A percentile compares a stretch with the other conserved stretches of the same genome.
Evolutionary conservation across 2,329 filamentous ascomycete genomes (phyloP).

Genomic region (Cercospora brassicicola): DNA sequence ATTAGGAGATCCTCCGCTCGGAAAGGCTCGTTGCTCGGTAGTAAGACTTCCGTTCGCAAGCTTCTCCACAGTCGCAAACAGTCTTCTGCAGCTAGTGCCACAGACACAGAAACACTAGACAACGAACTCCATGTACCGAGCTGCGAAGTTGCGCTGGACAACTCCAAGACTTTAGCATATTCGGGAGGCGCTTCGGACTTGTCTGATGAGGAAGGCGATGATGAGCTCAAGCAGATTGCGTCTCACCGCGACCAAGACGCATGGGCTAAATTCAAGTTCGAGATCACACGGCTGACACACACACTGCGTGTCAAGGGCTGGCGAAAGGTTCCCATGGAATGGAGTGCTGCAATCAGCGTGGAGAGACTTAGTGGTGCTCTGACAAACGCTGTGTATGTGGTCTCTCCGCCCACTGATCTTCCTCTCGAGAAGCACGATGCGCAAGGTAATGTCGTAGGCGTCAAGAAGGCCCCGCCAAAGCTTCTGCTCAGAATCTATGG

Average conservation of each 20-base stretch:
- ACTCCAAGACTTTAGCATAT: conserved; percentile 83
- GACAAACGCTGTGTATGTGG: conserved; percentile 95
- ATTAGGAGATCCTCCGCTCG: conserved; percentile 31
- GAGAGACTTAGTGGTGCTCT: conserved; percentile 83
- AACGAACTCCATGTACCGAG: conserved; percentile 79
- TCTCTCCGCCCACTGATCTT: conserved; percentile 72
- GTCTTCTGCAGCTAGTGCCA: conserved; percentile 53
- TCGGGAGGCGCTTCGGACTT: conserved; percentile 54
- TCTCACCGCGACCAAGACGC: conserved; percentile 53
- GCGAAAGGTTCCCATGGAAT: conserved; percentile 75
- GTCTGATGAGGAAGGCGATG: conserved; percentile 51
- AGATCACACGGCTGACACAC: conserved; percentile 85
- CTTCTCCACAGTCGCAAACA: conserved; percentile 39
- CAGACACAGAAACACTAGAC: conserved; percentile 82
- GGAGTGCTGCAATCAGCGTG: conserved; percentile 67
- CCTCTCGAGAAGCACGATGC: conserved; percentile 41
- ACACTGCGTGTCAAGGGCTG: conserved; percentile 89
- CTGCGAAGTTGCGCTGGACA: conserved; percentile 83
- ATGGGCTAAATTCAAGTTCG: conserved; percentile 86
- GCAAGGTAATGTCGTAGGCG: conserved; percentile 36
- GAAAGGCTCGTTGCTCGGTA: conserved; percentile 25
- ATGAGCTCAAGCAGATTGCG: conserved; percentile 30
- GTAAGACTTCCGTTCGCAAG: conserved; percentile 33
- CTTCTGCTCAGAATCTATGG: conserved; percentile 90
- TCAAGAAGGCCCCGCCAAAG: conserved; percentile 60